Percentiles rank a stretch among this genome's conserved stretches.
Conservation (phyloP, 805 yeast species). For the Ogataea saltuana region DNA sequence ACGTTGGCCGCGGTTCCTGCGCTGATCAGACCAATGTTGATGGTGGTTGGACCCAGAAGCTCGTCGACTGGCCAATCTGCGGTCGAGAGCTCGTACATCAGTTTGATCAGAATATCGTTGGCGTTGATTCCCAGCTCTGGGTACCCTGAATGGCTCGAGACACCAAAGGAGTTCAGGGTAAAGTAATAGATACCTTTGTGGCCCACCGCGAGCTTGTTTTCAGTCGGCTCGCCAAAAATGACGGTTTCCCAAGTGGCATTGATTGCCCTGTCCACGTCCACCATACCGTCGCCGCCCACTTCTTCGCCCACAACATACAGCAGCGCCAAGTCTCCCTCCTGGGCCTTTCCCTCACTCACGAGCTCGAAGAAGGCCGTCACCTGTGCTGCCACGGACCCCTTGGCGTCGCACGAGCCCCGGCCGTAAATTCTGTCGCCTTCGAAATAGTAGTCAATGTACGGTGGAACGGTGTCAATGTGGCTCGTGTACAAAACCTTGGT, state of each 20-base stretch:
- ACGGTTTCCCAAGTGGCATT: constrained; percentile 57
- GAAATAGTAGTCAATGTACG: constrained; percentile 52
- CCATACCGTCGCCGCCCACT: constrained; percentile 65
- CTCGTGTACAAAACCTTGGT: constrained; percentile 56
- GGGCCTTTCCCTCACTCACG: constrained; percentile 36
- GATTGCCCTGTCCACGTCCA: constrained; percentile 40
- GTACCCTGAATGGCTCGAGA: constrained; percentile 66
- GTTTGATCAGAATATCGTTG: constrained; percentile 52
- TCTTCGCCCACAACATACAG: constrained; percentile 75
- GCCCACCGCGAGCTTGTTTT: constrained; percentile 64
- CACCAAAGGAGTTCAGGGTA: constrained; percentile 49
- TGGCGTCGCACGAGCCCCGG: constrained; percentile 72
- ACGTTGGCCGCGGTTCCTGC: constrained; percentile 73
- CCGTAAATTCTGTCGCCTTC: constrained; percentile 57
- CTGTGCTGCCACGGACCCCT: constrained; percentile 67
- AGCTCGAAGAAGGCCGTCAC: constrained; percentile 54
- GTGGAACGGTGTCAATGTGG: constrained; percentile 76
- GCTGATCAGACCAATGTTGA: constrained; percentile 56
- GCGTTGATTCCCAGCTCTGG: constrained; percentile 71
- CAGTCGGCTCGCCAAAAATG: constrained; percentile 78
- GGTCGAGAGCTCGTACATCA: constrained; percentile 46
- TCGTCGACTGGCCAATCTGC: constrained; percentile 50
- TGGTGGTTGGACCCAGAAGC: constrained; percentile 58
- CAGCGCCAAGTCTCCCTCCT: constrained; percentile 57
- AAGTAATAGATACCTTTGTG: constrained; percentile 61